A percentile compares a stretch with the other conserved stretches of the same genome.
Conservation (phyloP, 768 basidiomycete species). For the Boletus sp. region DNA sequence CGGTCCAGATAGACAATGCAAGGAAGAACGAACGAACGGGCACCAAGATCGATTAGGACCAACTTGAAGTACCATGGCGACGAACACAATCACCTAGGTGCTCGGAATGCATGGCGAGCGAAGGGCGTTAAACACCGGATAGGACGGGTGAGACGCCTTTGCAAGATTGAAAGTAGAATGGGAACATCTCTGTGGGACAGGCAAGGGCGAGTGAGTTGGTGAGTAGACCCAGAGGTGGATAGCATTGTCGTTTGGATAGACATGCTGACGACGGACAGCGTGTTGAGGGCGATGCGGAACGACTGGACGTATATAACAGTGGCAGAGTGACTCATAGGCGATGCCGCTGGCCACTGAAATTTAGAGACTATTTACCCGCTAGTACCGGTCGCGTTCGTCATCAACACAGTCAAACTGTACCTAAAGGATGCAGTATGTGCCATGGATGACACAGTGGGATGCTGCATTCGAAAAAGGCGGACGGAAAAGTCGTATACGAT, state of each 20-base stretch:
- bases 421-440: slow-evolving; percentile 12
- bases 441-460: not conserved
- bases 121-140: slow-evolving; percentile 1
- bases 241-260: not conserved
- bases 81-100: slow-evolving; percentile 1
- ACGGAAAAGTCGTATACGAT: not conserved
- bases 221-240: not conserved
- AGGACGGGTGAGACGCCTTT: slow-evolving; percentile 13
- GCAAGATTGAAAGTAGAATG: not conserved
- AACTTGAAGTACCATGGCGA: too few species aligned
- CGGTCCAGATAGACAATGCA: too few species aligned
- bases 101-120: not conserved
- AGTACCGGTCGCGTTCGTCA: slow-evolving; percentile 32
- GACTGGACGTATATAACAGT: slow-evolving; percentile 29
- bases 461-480: not conserved
- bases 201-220: not conserved
- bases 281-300: slow-evolving; percentile 25
- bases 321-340: not conserved
- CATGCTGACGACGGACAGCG: slow-evolving; percentile 25
- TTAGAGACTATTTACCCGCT: slow-evolving; percentile 23
- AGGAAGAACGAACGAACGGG: not conserved
- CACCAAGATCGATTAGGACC: slow-evolving; percentile 14
- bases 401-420: slow-evolving; percentile 28
- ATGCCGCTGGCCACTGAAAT: too few species aligned
- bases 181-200: not conserved